Base-by-base conservation (phyloP, 2,329 filamentous ascomycete species). In the Ceratocystis variospora region DNA sequence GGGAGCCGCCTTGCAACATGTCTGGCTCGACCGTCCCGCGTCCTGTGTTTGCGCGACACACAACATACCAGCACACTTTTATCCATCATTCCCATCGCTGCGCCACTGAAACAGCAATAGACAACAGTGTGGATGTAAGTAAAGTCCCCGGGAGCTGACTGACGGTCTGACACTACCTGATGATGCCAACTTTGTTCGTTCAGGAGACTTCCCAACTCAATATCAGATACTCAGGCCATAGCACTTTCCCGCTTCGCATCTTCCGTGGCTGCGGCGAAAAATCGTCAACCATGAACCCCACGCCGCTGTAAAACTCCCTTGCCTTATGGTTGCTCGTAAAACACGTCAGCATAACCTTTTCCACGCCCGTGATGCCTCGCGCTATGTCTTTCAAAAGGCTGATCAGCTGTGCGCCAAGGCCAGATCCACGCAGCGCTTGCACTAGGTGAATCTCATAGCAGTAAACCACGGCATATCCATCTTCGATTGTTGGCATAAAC, bases 361-460 rank as follows among this genome's bases (percentile, higher is more conserved):
- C 74, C 59, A 87, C 78, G 0, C 78, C 64, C 1, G 79, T 77
- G 25, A 86, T 79, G 65, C 79, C 79, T 25, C 74, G 69, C 6
- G 83, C 87, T 3, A 85, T 77, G 3, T 72, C 72, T 61, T 81
- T 79, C 6, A 83, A 79, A 67, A 83, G 75, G 1, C 74, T 71
- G 77, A 92, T 83, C 48, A 92, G 77, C 12, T 79, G 75, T 12
- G 72, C 77, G 0, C 85, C 87, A 1, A 92, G 75, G 0, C 88
- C 87, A 15, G 81, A 83, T 76, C 85, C 80, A 70, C 83, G 81
- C 3, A 88, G 73, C 1, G 77, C 74, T 0, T 79, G 75, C 46
- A 77, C 74, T 2, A 92, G 79, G 72, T 93, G 88, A 45, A 93
- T 83, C 75, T 93, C 88, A 73, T 91, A 93, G 73, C 88, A 86